Conservation (phyloP, 2,329 filamentous ascomycete species). For the Remersonia thermophila region DNA sequence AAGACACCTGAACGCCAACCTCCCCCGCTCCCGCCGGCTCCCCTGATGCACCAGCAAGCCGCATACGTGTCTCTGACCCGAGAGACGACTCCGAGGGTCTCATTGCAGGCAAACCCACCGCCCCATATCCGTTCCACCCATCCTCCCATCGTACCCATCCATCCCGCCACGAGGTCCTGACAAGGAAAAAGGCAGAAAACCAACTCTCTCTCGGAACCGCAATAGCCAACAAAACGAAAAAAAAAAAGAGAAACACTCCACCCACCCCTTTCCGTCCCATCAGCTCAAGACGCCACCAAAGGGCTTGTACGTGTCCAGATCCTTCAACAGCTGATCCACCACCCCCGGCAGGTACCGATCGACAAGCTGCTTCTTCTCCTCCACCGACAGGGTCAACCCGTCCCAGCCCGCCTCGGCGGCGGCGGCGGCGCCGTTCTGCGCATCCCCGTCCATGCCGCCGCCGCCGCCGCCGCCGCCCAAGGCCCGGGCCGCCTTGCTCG, state of each 20-base stretch:
- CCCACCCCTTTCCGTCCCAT: conserved; percentile 3
- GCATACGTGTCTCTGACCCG: too few species aligned
- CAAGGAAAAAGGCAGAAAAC: too few species aligned
- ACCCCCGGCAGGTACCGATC: conserved; percentile 18
- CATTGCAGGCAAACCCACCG: too few species aligned
- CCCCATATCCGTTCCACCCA: too few species aligned
- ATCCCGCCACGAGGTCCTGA: too few species aligned
- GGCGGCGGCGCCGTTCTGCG: conserved; percentile 4
- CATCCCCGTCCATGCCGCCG: too few species aligned
- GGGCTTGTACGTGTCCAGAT: conserved; percentile 50
- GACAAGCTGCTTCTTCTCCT: conserved; percentile 16
- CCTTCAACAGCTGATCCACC: conserved; percentile 27
- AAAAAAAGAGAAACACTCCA: conserved; percentile 12
- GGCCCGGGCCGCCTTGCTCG: conserved; percentile 17
- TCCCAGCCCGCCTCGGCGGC: not conserved
- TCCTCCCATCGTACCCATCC: too few species aligned
- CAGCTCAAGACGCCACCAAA: conserved; percentile 51
- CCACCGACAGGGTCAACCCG: conserved; percentile 12
- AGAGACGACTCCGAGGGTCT: too few species aligned
- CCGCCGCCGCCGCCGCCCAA: conserved; percentile 25
- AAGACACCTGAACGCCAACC: too few species aligned
- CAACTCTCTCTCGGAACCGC: too few species aligned
- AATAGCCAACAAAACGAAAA: conserved; percentile 7
- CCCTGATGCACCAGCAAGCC: too few species aligned
- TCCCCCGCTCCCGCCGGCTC: too few species aligned